Evolutionary conservation across 2,329 filamentous ascomycete species (phyloP).

Genomic region (Thielaviopsis euricoi): DNA sequence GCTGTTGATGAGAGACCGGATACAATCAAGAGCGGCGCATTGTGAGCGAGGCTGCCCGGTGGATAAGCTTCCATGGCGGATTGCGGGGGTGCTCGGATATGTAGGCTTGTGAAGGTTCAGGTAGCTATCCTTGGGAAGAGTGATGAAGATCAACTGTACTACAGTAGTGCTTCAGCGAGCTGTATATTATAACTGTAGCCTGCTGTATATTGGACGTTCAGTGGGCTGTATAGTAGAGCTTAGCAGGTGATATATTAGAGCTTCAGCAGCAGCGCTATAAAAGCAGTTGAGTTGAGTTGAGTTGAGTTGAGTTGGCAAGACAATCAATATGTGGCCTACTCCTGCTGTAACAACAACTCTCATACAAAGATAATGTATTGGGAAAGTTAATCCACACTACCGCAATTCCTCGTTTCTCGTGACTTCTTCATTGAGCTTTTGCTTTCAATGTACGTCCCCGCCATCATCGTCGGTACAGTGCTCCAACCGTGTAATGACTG

Average conservation of each 20-base stretch:
- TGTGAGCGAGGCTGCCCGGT: conserved; percentile 65
- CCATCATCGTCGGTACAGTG: neutral
- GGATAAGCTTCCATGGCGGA: conserved; percentile 62
- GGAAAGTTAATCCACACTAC: neutral
- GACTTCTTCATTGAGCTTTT: neutral
- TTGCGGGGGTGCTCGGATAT: too few species aligned
- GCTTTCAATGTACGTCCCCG: neutral
- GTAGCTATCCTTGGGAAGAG: too few species aligned
- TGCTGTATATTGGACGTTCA: too few species aligned
- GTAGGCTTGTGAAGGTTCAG: too few species aligned
- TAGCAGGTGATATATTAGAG: neutral
- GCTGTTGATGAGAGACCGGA: conserved; percentile 44
- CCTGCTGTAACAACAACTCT: neutral
- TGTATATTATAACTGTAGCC: too few species aligned
- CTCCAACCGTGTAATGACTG: neutral
- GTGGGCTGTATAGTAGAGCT: too few species aligned
- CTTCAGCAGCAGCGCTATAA: neutral
- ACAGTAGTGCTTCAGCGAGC: too few species aligned
- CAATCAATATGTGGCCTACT: neutral
- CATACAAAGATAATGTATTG: neutral
- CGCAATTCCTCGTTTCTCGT: neutral
- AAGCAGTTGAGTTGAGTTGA: too few species aligned
- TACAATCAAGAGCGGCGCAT: conserved; percentile 68
- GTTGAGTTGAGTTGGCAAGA: neutral
- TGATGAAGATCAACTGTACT: neutral